Base-by-base conservation (phyloP, 495 filamentous ascomycete species). In the Glonium stellatum region DNA sequence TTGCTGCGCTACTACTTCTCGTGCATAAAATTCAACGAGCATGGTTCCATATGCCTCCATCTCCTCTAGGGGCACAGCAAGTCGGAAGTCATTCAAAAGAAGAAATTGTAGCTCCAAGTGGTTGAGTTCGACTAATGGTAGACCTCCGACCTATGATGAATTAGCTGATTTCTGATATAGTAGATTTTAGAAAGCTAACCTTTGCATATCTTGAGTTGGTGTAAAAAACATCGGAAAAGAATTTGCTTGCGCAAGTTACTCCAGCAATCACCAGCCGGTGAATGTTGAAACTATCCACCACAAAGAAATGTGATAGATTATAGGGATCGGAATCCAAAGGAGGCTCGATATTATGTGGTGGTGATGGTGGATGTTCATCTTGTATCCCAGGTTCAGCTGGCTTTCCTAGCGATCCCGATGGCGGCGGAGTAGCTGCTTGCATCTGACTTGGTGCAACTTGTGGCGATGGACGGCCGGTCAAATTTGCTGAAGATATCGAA, bases 181-280 rank as follows among this genome's bases (percentile, higher is more conserved):
- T 11, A 44, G 4, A 4, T 1, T 15, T 15, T 44, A 44, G 39
- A 44, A 6, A 25, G 69, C 79, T 62, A 82, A 96, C 93, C 87
- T 97, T 99, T 61, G 95, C 93, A 72, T 99, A 99, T 82, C 93
- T 80, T 48, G 95, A 97, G 75, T 99, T 99, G 18, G 93, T 99
- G 69, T 97, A 99, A 68, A 99, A 99, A 46, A 97, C 90, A 77
- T 99, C 93, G 3, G 92, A 97, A 73, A 99, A 99, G 79, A 97
- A 99, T 76, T 99, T 99, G 81, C 92, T 96, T 11, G 95, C 92
- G 73, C 95, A 97, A 15, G 93, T 97, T 49, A 99, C 95, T 21
- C 92, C 93, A 9, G 93, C 91, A 72, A 99, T 99, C 48, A 97
- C 92, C 55, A 99, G 77, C 27, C 93, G 86, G 67, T 99, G 93